Percentiles rank a stretch among this genome's conserved stretches.
Conservation (phyloP, 306 rosid species). For the Biancaea sappan region DNA sequence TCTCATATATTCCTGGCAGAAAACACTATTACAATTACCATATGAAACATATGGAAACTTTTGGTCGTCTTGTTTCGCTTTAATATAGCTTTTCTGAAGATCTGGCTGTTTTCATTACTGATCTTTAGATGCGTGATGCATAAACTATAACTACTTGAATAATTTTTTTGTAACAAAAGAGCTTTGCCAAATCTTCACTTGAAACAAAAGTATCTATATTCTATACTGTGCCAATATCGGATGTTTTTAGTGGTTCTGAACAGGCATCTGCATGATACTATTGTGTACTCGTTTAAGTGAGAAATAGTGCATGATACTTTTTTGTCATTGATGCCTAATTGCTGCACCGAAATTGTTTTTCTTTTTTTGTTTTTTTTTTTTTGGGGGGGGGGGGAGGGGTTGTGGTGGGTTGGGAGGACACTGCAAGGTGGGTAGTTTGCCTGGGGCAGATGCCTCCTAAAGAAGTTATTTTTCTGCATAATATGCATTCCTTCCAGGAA, state of each 20-base stretch:
- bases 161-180: background rate
- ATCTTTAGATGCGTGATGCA: background rate
- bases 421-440: too few relatives aligned
- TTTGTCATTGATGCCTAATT: too few relatives aligned
- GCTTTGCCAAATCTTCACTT: background rate
- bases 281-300: background rate
- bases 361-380: too few relatives aligned
- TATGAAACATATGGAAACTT: background rate
- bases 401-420: too few relatives aligned
- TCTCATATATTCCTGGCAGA: slow-evolving; percentile 13
- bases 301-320: background rate
- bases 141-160: background rate
- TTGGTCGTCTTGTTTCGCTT: background rate
- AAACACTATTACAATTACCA: slow-evolving; percentile 8
- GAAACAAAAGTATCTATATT: background rate
- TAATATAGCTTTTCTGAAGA: background rate
- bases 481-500: too few relatives aligned
- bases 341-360: too few relatives aligned
- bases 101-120: background rate
- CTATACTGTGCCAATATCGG: background rate
- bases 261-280: background rate
- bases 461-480: too few relatives aligned
- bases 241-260: background rate
- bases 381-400: too few relatives aligned
- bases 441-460: too few relatives aligned